Evolutionary conservation across 73 alveolate genomes (phyloP).

Genomic region (Paramecium biaurelia): DNA sequence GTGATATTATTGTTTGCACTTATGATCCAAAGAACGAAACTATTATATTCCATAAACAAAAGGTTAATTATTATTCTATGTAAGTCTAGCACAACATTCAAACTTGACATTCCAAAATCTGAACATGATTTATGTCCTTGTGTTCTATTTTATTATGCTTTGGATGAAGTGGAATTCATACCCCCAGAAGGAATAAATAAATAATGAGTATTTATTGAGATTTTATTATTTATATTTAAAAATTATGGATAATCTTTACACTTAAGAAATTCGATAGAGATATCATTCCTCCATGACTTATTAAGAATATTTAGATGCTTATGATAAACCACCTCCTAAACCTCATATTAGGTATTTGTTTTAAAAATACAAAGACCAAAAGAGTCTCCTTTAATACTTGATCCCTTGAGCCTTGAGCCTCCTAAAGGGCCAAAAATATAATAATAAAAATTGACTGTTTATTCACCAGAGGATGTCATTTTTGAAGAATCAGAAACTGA

Average conservation of each 20-base stretch:
- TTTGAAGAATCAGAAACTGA: conserved; percentile 1
- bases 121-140: conserved; percentile 49
- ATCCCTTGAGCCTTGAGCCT: background rate
- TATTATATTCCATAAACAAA: background rate
- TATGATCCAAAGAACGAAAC: conserved; percentile 51
- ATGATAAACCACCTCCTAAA: conserved; percentile 11
- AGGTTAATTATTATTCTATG: background rate
- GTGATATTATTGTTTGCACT: background rate
- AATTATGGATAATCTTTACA: background rate
- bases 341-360: background rate
- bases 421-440: conserved; percentile 3
- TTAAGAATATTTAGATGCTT: background rate
- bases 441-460: background rate
- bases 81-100: background rate
- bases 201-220: conserved; percentile 10
- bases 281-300: background rate
- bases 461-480: conserved; percentile 2
- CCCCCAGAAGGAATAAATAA: conserved; percentile 39
- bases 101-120: conserved; percentile 30
- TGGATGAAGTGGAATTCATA: conserved; percentile 64
- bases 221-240: background rate
- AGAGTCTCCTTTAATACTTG: background rate
- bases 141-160: conserved; percentile 61
- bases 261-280: background rate
- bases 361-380: conserved; percentile 10